Evolutionary conservation across 495 filamentous ascomycete genomes (phyloP), one percentile per base, ranked within the genome.

Genomic region (Pyrenula aspistea): DNA sequence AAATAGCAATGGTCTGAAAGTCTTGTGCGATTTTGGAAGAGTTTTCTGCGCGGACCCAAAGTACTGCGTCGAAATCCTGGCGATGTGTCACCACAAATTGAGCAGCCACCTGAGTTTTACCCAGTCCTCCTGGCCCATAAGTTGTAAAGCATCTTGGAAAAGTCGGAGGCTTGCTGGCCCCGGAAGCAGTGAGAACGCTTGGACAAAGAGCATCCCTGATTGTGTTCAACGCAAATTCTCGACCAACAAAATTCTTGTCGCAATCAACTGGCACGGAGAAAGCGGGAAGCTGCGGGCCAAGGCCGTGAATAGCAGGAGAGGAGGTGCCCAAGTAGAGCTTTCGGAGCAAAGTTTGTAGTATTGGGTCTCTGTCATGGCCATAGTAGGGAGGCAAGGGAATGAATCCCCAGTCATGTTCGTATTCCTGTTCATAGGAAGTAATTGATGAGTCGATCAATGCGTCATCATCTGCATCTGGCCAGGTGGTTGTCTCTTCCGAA

Each of bases 41-140:
- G n/a, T 62, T 53, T 12, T 60, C 57, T 25, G 62, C 62, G 24
- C 62, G 51, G 25, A 64, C 53, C 61, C 61, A 64, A 56, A 64
- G 57, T 1, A 64, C 55, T 12, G 62, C 56, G 24, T 64, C 60
- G 25, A 62, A 63, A 15, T 50, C 20, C 19, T 22, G 24, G 12
- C 24, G 47, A 36, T 60, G 60, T 2, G 15, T 54, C 19, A 49
- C 23, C 12, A 57, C 60, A 54, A 56, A 62, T 25, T 64, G 49
- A 10, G 49, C 25, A 15, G 60, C 62, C n/a, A 64, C 25, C 49
- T 64, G 62, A 4, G 62, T 55, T 49, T 64, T 64, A 53, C 62
- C 62, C 50, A 64, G 31, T 42, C 31, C 31, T 42, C 31, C 31
- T 42, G 31, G 31, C 4, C 31, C 31, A 42, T 42, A 42, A 42